phyloP scores from a whole-genome alignment of 2,329 filamentous ascomycete genomes.

The Coniochaeta ligniaria region DNA sequence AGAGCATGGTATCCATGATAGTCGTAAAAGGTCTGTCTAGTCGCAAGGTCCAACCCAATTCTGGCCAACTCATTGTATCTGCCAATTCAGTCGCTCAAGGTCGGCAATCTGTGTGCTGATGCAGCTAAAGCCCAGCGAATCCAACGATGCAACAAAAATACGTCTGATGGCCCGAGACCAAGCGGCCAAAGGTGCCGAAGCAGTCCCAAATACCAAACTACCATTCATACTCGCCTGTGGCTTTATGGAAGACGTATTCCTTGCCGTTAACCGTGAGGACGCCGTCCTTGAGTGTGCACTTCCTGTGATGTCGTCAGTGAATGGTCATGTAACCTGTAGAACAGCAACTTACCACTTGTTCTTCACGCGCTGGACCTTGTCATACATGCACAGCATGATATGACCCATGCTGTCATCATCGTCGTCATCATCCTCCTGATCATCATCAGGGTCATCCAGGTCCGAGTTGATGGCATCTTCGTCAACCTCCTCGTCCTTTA shows the following conservation, averaged over 20 bases:
- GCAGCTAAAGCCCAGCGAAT: not conserved
- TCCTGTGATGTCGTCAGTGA: conserved; percentile 46
- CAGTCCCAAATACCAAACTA: conserved; percentile 31
- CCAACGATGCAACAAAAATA: not conserved
- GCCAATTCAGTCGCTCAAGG: not conserved
- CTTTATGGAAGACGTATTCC: conserved; percentile 98
- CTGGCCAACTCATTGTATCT: not conserved
- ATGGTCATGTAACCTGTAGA: not conserved
- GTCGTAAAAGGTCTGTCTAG: not conserved
- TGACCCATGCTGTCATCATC: conserved; percentile 78
- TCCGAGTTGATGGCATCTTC: conserved; percentile 99
- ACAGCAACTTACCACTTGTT: conserved; percentile 71
- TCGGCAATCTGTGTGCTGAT: not conserved
- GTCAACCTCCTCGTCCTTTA: conserved; percentile 60
- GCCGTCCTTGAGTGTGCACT: conserved; percentile 96
- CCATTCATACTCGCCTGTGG: conserved; percentile 97
- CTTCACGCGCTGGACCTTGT: conserved; percentile 98
- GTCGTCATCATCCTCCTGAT: conserved; percentile 75
- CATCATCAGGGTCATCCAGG: conserved; percentile 89
- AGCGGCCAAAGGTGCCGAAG: not conserved
- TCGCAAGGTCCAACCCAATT: not conserved
- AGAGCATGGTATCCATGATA: not conserved
- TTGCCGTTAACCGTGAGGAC: conserved; percentile 88
- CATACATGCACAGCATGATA: conserved; percentile 98
- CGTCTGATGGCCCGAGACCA: not conserved